Base-by-base conservation (phyloP, 225 moss, liverwort and hornwort species). In the Ulota crispa region DNA sequence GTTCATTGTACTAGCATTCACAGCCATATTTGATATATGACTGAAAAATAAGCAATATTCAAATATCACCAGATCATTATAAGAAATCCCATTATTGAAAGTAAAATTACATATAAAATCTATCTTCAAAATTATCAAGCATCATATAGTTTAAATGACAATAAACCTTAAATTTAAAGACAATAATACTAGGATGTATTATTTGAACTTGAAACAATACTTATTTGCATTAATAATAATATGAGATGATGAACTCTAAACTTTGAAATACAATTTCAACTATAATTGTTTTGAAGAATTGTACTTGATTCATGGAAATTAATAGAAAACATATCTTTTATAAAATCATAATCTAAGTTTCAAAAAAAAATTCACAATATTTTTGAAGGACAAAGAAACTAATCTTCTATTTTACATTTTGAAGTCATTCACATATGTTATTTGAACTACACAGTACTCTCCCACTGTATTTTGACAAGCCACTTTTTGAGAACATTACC, bases 401-500 rank as follows among this genome's bases (percentile, higher is more conserved):
- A 61, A 47, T 5, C 0, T 11, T 45, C 0, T 1, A 4, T 27
- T 72, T 12, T 3, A 0, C 12, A 27, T 9, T 72, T 6, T 37
- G 53, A 0, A 72, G 0, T 13, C 34, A 3, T 10, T 50, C 2
- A 62, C 50, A 8, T 8, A 7, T 37, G 0, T 11, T 63, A 19
- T 13, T 36, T 31, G 1, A 23, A 13, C 23, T 9, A 0, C 9
- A 23, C 23, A 0, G 9, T 3, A 63, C 20, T 15, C 15, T 61
- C 9, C 1, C 31, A 5, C 31, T 21, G 0, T 4, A 63, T 7
- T 1, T 13, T 4, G 8, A 3, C 0, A 31, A 21, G 2, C 0
- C 1, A 4, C 2, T 57, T 30, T 47, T 23, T 23, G 0, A 45
- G 0, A 8, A 0, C 23, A 13, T 7, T 23, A 1, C 3, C 4